These are phyloP conservation scores for Sanghuangporus weigelae DNA, from an alignment of 1,284 basidiomycete species.

Conservation along the genomic window DNA sequence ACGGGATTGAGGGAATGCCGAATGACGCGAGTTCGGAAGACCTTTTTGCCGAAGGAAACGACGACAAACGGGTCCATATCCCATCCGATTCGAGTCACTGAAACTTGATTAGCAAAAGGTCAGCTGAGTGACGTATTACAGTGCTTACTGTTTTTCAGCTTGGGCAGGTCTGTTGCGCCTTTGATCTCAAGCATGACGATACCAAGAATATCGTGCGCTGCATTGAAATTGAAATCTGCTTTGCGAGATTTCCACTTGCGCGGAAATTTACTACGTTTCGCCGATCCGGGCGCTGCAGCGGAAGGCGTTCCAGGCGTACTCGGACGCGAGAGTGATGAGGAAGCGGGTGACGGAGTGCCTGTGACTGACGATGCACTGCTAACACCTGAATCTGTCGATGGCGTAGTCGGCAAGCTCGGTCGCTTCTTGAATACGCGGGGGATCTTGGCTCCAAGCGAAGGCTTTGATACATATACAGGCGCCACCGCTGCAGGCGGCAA, in stretches of 20 bases:
- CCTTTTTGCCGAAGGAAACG: conserved; percentile 94
- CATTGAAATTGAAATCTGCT: conserved; percentile 59
- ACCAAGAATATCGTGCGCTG: conserved; percentile 78
- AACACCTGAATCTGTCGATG: conserved; percentile 10
- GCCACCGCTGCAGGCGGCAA: background rate
- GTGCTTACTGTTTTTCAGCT: conserved; percentile 77
- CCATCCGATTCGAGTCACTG: conserved; percentile 81
- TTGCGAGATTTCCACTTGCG: conserved; percentile 31
- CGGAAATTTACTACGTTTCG: conserved; percentile 14
- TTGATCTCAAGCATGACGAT: conserved; percentile 82
- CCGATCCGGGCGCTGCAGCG: conserved; percentile 4
- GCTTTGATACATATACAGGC: conserved; percentile 3
- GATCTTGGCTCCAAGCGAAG: conserved; percentile 5
- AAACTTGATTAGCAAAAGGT: conserved; percentile 1
- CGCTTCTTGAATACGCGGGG: conserved; percentile 12
- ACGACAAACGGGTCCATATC: conserved; percentile 99
- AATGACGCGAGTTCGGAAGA: conserved; percentile 90
- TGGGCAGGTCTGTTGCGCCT: conserved; percentile 78
- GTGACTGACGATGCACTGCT: background rate
- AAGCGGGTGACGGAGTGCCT: background rate
- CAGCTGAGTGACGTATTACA: background rate
- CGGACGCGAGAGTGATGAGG: conserved; percentile 8
- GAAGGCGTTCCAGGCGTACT: conserved; percentile 17
- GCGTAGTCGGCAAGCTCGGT: background rate
- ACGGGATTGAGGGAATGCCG: conserved; percentile 85